Evolutionary conservation across 1,284 basidiomycete genomes (phyloP), one percentile per base, ranked within the genome.

Genomic region (Leucoagaricus sp.): DNA sequence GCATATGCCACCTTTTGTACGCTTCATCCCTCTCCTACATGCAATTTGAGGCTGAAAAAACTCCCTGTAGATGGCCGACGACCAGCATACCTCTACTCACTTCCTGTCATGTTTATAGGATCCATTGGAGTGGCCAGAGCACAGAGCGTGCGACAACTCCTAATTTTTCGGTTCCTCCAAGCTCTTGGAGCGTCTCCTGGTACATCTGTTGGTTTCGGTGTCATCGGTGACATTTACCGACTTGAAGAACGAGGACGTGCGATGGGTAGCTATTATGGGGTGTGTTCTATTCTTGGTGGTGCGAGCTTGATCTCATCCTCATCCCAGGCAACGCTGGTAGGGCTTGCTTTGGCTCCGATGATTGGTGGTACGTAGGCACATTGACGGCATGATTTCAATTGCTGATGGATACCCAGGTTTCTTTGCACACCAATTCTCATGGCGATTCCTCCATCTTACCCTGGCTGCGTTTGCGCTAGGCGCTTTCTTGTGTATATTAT

Each of bases 161-260:
- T 91, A 69, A 66, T 77, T 1, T 87, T 83, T 66, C 77, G 89
- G 7, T 79, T 87, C 44, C 56, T 91, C 0, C 87, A 90, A 65
- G 82, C 84, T 0, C 78, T 87, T 49, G 87, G 87, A 26, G 72
- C 78, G 31, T 75, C 75, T 3, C 75, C 77, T 3, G 82, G 83
- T 1, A 62, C 86, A 19, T 73, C 80, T 1, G 77, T 89, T n/a
- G 66, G 65, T 1, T 67, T 64, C 49, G 85, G 83, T 1, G 82
- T 82, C 0, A 82, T 89, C 45, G 85, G 84, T 3, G 86, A 89
- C 65, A 80, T 89, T 17, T 88, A 82, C 64, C 74, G 70, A 34
- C 75, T 86, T 1, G 82, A 86, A 46, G 81, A 86, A 62, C 70
- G 87, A 36, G 85, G 85, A 0, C 74, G 71, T 13, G 85, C 84